phyloP scores from a whole-genome alignment of 331 rosid species.

The Stylosanthes scabra region DNA sequence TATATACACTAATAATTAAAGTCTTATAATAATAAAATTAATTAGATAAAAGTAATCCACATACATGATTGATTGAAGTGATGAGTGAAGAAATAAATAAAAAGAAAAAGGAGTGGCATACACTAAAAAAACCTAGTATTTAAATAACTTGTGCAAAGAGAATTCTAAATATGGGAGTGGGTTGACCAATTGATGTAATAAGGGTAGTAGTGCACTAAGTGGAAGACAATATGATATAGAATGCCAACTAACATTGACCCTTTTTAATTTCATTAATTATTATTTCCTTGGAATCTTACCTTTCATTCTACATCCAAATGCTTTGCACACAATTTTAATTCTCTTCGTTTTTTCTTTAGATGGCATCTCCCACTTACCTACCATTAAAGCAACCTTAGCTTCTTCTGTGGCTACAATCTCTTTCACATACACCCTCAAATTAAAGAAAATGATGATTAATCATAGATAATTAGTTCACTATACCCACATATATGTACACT shows the following conservation, averaged over 20 bases:
- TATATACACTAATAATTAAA: too few relatives aligned
- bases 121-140: constrained; percentile 15
- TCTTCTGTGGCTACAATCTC: constrained; percentile 7
- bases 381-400: constrained; percentile 19
- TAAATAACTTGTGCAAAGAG: constrained; percentile 31
- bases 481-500: too few relatives aligned
- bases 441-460: too few relatives aligned
- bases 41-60: constrained; percentile 21
- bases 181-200: constrained; percentile 48
- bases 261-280: constrained; percentile 9
- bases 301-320: constrained; percentile 28
- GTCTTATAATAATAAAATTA: neutral
- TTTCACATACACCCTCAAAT: constrained; percentile 2
- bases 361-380: neutral
- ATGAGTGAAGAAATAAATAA: neutral
- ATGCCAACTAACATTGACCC: constrained; percentile 37
- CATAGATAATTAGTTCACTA: too few relatives aligned
- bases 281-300: constrained; percentile 11
- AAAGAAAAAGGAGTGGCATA: constrained; percentile 30
- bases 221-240: constrained; percentile 47
- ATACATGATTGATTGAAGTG: constrained; percentile 24
- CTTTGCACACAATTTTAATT: constrained; percentile 1
- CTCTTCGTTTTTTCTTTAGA: neutral
- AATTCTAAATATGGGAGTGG: constrained; percentile 14
- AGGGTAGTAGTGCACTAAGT: constrained; percentile 23